Conservation (phyloP, 192 early-diverging fungal species). For the Backusella macrospora region DNA sequence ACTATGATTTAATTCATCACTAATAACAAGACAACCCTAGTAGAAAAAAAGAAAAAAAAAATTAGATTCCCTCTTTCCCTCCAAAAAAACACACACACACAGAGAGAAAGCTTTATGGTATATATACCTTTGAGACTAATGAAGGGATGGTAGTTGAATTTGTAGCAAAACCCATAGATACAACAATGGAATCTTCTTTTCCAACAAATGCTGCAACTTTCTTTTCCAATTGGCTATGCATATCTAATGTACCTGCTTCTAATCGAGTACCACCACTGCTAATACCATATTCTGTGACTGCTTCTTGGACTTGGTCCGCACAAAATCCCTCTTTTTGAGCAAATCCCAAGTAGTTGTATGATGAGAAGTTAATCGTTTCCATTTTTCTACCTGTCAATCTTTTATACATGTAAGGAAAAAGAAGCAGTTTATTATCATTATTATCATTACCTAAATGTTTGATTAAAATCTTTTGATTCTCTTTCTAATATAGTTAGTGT, state of each 20-base stretch:
- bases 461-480: conserved; percentile 72
- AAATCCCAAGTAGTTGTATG: conserved; percentile 95
- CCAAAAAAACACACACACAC: no score
- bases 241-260: conserved; percentile 64
- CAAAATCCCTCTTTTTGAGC: conserved; percentile 87
- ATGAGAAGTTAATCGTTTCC: conserved; percentile 82
- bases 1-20: conserved; percentile 88
- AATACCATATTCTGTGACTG: conserved; percentile 65
- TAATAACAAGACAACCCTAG: conserved; percentile 81
- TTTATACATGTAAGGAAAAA: no score
- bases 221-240: conserved; percentile 73
- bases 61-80: no score
- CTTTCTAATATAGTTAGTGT: conserved; percentile 77
- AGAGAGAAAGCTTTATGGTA: neutral
- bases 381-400: conserved; percentile 70
- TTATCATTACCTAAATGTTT: conserved; percentile 70
- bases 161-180: conserved; percentile 91
- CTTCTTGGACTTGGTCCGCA: conserved; percentile 79
- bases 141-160: conserved; percentile 89
- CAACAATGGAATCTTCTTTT: conserved; percentile 76
- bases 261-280: conserved; percentile 58
- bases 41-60: neutral
- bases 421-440: no score
- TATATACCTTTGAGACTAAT: conserved; percentile 56
- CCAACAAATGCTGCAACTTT: conserved; percentile 85